Evolutionary conservation across 2,329 filamentous ascomycete species (phyloP).

Genomic region (Raffaelea deltoideospora): DNA sequence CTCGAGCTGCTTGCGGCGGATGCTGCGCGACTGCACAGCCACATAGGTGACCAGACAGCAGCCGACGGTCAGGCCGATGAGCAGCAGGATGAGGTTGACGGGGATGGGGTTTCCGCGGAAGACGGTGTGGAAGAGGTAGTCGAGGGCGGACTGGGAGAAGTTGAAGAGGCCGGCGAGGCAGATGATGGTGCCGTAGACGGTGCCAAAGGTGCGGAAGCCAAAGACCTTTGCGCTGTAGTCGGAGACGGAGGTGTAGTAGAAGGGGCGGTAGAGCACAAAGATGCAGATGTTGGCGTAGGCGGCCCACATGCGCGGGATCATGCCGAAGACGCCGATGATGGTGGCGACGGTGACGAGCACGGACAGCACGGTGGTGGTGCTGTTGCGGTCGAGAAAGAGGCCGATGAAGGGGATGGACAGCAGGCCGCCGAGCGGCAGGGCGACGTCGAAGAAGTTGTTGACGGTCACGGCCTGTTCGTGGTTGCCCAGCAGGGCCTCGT

Average conservation of each 20-base stretch:
- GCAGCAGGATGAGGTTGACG: conserved; percentile 56
- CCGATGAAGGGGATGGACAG: conserved; percentile 81
- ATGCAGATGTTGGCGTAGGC: conserved; percentile 64
- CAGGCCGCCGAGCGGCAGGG: conserved; percentile 69
- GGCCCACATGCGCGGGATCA: conserved; percentile 52
- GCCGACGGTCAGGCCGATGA: conserved; percentile 48
- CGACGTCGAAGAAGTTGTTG: conserved; percentile 69
- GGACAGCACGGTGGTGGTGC: conserved; percentile 54
- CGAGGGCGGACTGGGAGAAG: conserved; percentile 67
- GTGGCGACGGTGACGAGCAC: conserved; percentile 59
- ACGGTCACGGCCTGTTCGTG: conserved; percentile 46
- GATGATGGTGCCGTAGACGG: conserved; percentile 85
- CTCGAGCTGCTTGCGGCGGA: conserved; percentile 18
- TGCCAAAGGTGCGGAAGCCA: conserved; percentile 81
- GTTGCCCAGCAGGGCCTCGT: conserved; percentile 56
- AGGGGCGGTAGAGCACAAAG: conserved; percentile 72
- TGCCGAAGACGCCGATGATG: conserved; percentile 59
- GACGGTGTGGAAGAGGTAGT: conserved; percentile 58
- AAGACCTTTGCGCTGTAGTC: conserved; percentile 89
- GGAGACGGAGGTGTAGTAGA: conserved; percentile 84
- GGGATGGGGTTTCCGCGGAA: conserved; percentile 63
- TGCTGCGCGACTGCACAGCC: conserved; percentile 20
- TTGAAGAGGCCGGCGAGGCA: conserved; percentile 73
- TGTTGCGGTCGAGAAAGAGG: conserved; percentile 58
- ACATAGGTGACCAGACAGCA: conserved; percentile 53